A percentile compares a stretch with the other conserved stretches of the same genome.
phyloP scores from a whole-genome alignment of 73 alveolate genomes.

The Blepharisma japonicum region DNA sequence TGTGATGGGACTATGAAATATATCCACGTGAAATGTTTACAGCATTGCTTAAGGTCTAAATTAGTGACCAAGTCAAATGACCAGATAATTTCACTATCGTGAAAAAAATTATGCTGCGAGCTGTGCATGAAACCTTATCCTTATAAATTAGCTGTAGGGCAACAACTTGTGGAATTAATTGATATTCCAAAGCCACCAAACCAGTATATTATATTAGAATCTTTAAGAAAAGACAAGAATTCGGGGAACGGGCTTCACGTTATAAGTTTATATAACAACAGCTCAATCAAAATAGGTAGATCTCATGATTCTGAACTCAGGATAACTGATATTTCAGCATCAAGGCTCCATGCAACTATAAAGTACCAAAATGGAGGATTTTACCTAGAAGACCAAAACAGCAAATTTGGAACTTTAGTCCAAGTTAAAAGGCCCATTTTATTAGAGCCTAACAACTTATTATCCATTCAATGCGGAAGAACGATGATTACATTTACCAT shows the following conservation, averaged over 20 bases:
- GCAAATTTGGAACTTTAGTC: constrained; percentile 27
- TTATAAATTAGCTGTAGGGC: neutral
- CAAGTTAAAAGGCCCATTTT: constrained; percentile 15
- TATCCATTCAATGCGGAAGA: neutral
- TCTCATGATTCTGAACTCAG: constrained; percentile 28
- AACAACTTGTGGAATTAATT: constrained; percentile 15
- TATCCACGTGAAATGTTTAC: constrained; percentile 48
- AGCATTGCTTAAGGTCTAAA: constrained; percentile 48
- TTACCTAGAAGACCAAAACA: constrained; percentile 18
- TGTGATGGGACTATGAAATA: constrained; percentile 52
- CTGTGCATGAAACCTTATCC: constrained; percentile 28
- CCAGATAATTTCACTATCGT: neutral
- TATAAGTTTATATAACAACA: constrained; percentile 3
- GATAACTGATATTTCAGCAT: constrained; percentile 25
- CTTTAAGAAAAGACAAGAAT: constrained; percentile 2
- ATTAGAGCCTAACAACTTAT: neutral
- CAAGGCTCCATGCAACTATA: constrained; percentile 16
- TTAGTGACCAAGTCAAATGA: neutral
- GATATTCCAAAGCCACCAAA: constrained; percentile 31
- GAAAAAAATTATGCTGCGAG: constrained; percentile 27
- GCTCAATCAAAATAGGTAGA: constrained; percentile 19
- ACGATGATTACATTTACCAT: neutral
- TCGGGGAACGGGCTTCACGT: constrained; percentile 24
- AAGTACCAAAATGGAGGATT: neutral
- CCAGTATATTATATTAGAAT: constrained; percentile 4